phyloP scores from a whole-genome alignment of 768 basidiomycete genomes.

The Macrolepiota dolichaula region DNA sequence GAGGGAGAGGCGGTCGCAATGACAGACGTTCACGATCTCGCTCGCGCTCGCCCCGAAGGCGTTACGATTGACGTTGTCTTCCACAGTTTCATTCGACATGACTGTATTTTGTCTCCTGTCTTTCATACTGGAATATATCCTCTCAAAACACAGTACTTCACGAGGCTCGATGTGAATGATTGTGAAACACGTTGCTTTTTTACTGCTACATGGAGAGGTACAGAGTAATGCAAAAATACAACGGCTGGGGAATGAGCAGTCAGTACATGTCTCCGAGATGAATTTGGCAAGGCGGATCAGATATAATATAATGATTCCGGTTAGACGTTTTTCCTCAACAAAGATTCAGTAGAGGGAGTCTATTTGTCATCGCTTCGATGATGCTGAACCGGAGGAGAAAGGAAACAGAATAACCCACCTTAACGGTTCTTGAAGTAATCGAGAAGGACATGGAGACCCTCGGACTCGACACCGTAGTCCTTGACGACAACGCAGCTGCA shows the following conservation, averaged over 20 bases:
- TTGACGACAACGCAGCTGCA: constrained; percentile 96
- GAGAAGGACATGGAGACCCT: constrained; percentile 90
- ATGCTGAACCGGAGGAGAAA: constrained; percentile 14
- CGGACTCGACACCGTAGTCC: constrained; percentile 93
- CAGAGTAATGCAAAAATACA: constrained; percentile 3
- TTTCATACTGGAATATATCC: not conserved
- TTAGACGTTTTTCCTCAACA: constrained; percentile 75
- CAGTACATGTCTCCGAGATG: constrained; percentile 10
- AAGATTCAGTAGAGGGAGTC: constrained; percentile 91
- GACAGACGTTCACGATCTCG: constrained; percentile 38
- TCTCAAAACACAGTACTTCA: not conserved
- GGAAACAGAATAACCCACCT: constrained; percentile 31
- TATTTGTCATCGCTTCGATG: constrained; percentile 67
- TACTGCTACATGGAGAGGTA: constrained; percentile 9
- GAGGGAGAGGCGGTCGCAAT: constrained; percentile 32
- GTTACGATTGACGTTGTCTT: not conserved
- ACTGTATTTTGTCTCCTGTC: not conserved
- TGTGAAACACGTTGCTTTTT: not conserved
- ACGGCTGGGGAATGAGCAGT: constrained; percentile 2
- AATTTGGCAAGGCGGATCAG: constrained; percentile 42
- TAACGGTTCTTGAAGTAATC: constrained; percentile 97
- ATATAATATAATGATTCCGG: constrained; percentile 85
- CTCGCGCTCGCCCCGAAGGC: constrained; percentile 25
- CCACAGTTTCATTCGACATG: not conserved
- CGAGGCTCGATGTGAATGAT: not conserved